Evolutionary conservation across 352 stramenopile species (phyloP), one percentile per base, ranked within the genome.

Genomic region (Pythium grandisporangium): DNA sequence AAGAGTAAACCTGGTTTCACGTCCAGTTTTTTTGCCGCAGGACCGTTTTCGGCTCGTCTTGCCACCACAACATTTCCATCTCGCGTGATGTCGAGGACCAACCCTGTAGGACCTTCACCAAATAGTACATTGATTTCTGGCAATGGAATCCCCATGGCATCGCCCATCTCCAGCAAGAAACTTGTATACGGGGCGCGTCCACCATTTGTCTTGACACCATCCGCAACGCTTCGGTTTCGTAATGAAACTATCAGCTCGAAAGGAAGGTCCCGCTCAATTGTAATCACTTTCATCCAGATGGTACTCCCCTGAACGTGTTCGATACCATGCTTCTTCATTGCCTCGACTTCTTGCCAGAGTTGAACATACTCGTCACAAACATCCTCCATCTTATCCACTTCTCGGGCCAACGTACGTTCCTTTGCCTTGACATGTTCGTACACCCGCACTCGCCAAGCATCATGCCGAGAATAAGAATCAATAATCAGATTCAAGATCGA

Each of bases 91-190:
- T 83, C 58, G 26, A 94, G 64, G 7, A 71, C 38, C 14, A 94
- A 48, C 1, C 82, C 82, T 12, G 69, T 85, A 3, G 63, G 64
- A 13, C 82, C 82, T 36, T 70, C 58, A 1, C 58, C 53, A 50
- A 93, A 90, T 7, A 53, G 30, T 10, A 93, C 70, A 33, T 58
- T 91, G 32, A 95, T 87, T 37, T 95, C 80, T 14, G 79, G 77
- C 3, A 89, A 54, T 8, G 76, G 71, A n/a, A 93, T 84, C 0
- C 75, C 75, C 48, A 88, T 74, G 7, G 65, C 74, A 43, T 90
- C 62, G 10, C 77, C 70, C 44, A 89, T 59, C 32, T 76, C 78
- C 39, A 86, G 74, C 1, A 88, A 41, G 8, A 71, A 43, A 49
- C 52, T 88, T 2, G 61, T 63, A 12, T 70, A 80, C 12, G 59